Base-by-base conservation (phyloP, 164 flowering plant genomes). In the Litsea cubeba region DNA sequence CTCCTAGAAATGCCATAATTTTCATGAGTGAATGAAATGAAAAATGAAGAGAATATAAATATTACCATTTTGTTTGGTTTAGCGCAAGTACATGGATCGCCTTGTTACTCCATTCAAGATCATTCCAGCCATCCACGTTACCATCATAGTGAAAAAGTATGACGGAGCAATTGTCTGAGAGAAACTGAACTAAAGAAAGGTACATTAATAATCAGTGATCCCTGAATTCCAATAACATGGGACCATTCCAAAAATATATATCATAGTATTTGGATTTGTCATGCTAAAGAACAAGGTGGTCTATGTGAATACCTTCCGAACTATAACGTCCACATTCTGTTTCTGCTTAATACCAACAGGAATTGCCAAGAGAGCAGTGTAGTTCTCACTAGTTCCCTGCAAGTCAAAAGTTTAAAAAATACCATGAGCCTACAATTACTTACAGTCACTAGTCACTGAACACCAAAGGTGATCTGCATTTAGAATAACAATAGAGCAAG, bases 41-140 rank as follows among this genome's bases (percentile, higher is more conserved):
- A 40, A 40, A 40, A 64, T 64, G 24, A 23, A 23, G 67, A 64
- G 14, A 24, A 10, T 11, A n/a, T 22, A 60, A 69, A 2, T 8
- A 68, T 72, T 74, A 81, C 83, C 83, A 81, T 71, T 81, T 81
- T 35, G 83, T 81, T 78, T 81, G 83, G 73, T 81, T 81, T 22
- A 64, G 57, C 25, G 83, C 83, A 78, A 74, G 67, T 51, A 81
- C 58, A 60, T 78, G 83, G 12, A 81, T 65, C 20, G 73, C 81
- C 18, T 74, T 76, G 73, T 60, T 50, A 68, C 79, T 81, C 83
- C 83, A 81, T 23, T 68, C 73, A 51, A 81, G 79, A 74, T 81
- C 83, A 70, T 65, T 62, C 83, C 83, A 81, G 14, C 74, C 81
- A 65, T 81, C 81, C 35, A 81, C 79, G 24, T 70, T 75, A 32